A percentile compares a stretch with the other conserved stretches of the same genome.
These are phyloP conservation scores for Nicotiana tomentosiformis DNA, from an alignment of 257 asterid species.

Conservation along the genomic window DNA sequence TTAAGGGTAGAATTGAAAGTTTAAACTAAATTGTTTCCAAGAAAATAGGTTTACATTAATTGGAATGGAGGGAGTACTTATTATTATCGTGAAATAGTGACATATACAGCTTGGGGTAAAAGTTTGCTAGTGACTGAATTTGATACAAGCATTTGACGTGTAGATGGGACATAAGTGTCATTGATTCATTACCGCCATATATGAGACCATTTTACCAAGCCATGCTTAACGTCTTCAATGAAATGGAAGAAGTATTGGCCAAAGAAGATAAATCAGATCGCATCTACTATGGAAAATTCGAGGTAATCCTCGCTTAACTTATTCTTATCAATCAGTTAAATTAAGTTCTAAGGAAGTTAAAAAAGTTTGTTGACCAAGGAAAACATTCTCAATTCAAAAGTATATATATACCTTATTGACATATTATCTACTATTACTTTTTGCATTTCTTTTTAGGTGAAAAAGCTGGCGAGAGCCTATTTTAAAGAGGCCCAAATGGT, in stretches of 20 bases:
- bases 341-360: not conserved
- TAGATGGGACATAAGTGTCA: slow-evolving; percentile 28
- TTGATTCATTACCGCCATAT: slow-evolving; percentile 29
- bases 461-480: not conserved
- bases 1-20: too few relatives aligned
- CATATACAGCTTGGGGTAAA: too few relatives aligned
- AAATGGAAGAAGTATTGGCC: slow-evolving; percentile 23
- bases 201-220: slow-evolving; percentile 27
- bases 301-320: not conserved
- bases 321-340: not conserved
- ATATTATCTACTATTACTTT: too few relatives aligned
- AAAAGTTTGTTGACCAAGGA: too few relatives aligned
- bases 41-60: too few relatives aligned
- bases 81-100: not conserved
- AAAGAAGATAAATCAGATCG: slow-evolving; percentile 17
- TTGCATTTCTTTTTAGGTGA: not conserved
- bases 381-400: too few relatives aligned
- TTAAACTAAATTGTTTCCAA: too few relatives aligned
- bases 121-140: not conserved
- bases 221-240: slow-evolving; percentile 17
- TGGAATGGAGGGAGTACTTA: too few relatives aligned
- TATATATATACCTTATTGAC: too few relatives aligned
- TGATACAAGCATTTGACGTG: not conserved
- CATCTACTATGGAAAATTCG: not conserved
- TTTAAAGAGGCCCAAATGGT: not conserved